These are phyloP conservation scores for Beauveria brongniartii DNA, from an alignment of 2,329 filamentous ascomycete species.

Conservation along the genomic window DNA sequence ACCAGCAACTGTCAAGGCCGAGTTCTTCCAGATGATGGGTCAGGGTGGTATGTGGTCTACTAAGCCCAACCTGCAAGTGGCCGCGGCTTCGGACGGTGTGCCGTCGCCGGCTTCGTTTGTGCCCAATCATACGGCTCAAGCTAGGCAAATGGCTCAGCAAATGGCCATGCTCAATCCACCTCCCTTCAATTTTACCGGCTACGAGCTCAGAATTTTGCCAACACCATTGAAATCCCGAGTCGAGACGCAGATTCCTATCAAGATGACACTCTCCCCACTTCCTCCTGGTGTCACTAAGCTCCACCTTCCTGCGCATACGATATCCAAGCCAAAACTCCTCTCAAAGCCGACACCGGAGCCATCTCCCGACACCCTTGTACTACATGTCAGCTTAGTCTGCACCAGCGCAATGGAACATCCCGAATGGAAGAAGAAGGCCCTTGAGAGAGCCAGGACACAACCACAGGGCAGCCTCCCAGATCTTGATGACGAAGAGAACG, in stretches of 20 bases:
- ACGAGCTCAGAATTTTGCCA: slow-evolving; percentile 51
- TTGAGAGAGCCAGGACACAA: slow-evolving; percentile 43
- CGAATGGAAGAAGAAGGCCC: slow-evolving; percentile 57
- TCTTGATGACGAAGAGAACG: slow-evolving; percentile 54
- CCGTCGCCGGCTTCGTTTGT: slow-evolving; percentile 20
- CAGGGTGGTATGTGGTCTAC: slow-evolving; percentile 29
- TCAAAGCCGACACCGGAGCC: slow-evolving; percentile 61
- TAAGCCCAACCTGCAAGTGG: slow-evolving; percentile 19
- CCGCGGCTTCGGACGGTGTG: slow-evolving; percentile 18
- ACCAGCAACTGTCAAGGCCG: slow-evolving; percentile 33
- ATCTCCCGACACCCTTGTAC: slow-evolving; percentile 66
- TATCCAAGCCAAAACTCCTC: slow-evolving; percentile 88
- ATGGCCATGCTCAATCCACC: slow-evolving; percentile 19
- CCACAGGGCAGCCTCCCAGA: slow-evolving; percentile 29
- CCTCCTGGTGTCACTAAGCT: slow-evolving; percentile 70
- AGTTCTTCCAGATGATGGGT: slow-evolving; percentile 28
- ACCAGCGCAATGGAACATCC: slow-evolving; percentile 81
- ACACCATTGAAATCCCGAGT: slow-evolving; percentile 80
- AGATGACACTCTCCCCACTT: slow-evolving; percentile 67
- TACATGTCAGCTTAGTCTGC: slow-evolving; percentile 78
- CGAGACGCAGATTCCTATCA: slow-evolving; percentile 91
- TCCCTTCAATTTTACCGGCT: slow-evolving; percentile 26
- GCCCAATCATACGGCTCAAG: slow-evolving; percentile 18
- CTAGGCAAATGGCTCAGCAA: slow-evolving; percentile 24
- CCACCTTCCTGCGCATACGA: slow-evolving; percentile 81